These are phyloP conservation scores for Puccinia polysora DNA, from an alignment of 1,284 basidiomycete species.

Conservation along the genomic window DNA sequence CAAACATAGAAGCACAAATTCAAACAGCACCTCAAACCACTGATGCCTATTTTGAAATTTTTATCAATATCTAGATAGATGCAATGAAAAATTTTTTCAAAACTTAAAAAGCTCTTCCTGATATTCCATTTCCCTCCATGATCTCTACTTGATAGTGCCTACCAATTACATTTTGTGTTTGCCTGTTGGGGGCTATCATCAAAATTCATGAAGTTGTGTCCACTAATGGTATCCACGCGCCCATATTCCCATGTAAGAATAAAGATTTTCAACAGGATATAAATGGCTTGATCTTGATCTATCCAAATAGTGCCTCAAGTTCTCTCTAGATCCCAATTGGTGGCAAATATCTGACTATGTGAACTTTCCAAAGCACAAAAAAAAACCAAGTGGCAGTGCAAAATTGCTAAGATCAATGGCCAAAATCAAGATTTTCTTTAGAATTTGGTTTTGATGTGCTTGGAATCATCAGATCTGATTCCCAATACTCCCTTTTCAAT, in stretches of 20 bases:
- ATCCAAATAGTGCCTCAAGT: not conserved
- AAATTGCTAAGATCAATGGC: too few species aligned
- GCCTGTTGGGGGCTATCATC: slow-evolving; percentile 23
- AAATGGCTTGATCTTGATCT: not conserved
- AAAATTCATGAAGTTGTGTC: slow-evolving; percentile 31
- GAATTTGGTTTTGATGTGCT: slow-evolving; percentile 26
- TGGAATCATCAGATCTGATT: slow-evolving; percentile 30
- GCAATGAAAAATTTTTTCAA: not conserved
- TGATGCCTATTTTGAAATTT: slow-evolving; percentile 29
- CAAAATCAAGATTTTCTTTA: too few species aligned
- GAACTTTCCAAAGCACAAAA: not conserved
- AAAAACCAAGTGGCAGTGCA: not conserved
- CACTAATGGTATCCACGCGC: slow-evolving; percentile 32
- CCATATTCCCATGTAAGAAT: slow-evolving; percentile 36
- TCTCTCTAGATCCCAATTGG: slow-evolving; percentile 38
- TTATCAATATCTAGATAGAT: slow-evolving; percentile 31
- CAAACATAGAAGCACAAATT: not conserved
- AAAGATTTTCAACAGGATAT: slow-evolving; percentile 23
- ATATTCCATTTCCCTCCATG: too few species aligned
- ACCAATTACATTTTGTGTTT: slow-evolving; percentile 26
- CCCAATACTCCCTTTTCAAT: slow-evolving; percentile 5
- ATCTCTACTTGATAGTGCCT: not conserved
- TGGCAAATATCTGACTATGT: slow-evolving; percentile 28
- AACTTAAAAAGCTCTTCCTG: too few species aligned
- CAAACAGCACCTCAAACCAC: slow-evolving; percentile 25